Evolutionary conservation across 2,329 filamentous ascomycete genomes (phyloP), one percentile per base, ranked within the genome.

Genomic region (Hymenoscyphus fructigenus): DNA sequence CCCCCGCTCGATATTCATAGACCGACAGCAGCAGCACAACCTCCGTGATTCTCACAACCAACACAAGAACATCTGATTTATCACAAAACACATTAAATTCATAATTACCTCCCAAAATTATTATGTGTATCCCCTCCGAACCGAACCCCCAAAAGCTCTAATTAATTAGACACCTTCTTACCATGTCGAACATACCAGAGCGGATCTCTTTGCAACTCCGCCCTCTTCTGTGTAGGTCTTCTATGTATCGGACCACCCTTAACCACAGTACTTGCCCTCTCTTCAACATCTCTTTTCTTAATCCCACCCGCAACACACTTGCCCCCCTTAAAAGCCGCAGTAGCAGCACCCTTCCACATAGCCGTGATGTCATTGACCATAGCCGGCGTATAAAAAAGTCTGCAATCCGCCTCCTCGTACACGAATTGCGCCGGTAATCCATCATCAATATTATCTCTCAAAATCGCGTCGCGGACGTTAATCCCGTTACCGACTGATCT

Each of bases 351-450:
- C 34, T 76, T 77, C 87, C 87, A 89, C 38, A 85, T 71, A n/a
- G 75, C 77, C 1, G 78, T 78, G 1, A 84, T 79, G 64, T 86
- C 79, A 3, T 79, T 75, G 38, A 85, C 75, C 75, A 85, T 87
- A 2, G 78, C 74, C 17, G 79, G 72, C 1, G 86, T 87, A 66
- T 84, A 88, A 71, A 82, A 90, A 14, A 89, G 73, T 5, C 86
- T 79, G 68, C 87, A 90, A 68, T 87, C 83, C 0, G 87, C 84
- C 0, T 85, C 81, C 67, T 88, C 83, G 63, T 86, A 85, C 1
- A 84, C 75, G 70, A 89, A 90, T 69, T 90, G 88, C 17, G 83
- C 75, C 15, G 87, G 83, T 0, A 79, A 74, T 53, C 76, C 73
- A 56, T 75, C 73, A 57, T 75, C 61, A 1, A 76, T 62, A 23